Base-by-base conservation (phyloP, 805 yeast genomes). In the Wickerhamiella lipophila region DNA sequence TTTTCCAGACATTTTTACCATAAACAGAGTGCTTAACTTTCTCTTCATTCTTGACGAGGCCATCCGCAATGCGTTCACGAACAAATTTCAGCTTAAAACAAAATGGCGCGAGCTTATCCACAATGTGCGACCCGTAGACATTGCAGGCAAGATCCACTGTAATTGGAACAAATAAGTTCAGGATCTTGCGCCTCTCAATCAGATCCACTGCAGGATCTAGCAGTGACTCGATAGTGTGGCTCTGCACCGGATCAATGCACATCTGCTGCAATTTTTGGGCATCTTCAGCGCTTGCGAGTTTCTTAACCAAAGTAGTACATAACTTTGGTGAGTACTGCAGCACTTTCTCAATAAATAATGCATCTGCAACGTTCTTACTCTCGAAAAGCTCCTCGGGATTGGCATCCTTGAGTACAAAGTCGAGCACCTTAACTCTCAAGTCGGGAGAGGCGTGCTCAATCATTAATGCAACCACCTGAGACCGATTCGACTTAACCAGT, bases 1-100 rank as follows among this genome's bases (percentile, higher is more conserved):
- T 89, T 62, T 81, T 84, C 97, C 96, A 92, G 1, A 92, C 97
- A 57, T 78, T 73, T 60, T 81, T 77, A 30, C 98, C 98, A 60
- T 89, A 92, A 11, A 70, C 75, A 60, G 95, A 83, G 52, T 80
- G 85, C 67, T 92, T 87, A 40, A 92, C 82, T 52, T 73, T 71
- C 34, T 76, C 81, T 35, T 79, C 74, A 39, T 79, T 74, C 15
- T 68, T 72, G 11, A 54, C 50, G 52, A 89, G 67, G 51, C 79
- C 80, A 21, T 73, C 72, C 0, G 94, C 96, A 52, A 89, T 74
- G 56, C 89, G 74, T 61, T 89, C 97, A 57, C 94, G 83, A 63
- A 81, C 85, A 70, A 81, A 77, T 51, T 85, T 85, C 60, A 88
- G 70, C 50, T 79, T 78, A 27, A 77, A 70, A 0, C 95, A 79